These are phyloP conservation scores for Salvia miltiorrhiza DNA, from an alignment of 257 asterid genomes.

Conservation along the genomic window DNA sequence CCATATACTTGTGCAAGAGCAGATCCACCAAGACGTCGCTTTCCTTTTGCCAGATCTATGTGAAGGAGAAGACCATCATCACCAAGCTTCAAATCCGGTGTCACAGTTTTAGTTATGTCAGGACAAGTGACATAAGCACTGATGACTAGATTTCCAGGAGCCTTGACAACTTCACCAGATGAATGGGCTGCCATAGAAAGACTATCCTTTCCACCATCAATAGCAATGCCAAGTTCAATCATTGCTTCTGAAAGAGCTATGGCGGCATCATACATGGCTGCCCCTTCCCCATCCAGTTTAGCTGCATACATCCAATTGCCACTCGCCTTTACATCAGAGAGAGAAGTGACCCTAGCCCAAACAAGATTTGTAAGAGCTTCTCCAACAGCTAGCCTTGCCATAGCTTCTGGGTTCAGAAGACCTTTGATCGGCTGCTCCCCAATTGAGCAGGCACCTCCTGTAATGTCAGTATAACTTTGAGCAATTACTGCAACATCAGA, in stretches of 20 bases:
- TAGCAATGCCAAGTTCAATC: constrained; percentile 92
- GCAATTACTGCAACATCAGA: constrained; percentile 90
- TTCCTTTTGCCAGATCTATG: constrained; percentile 85
- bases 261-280: constrained; percentile 94
- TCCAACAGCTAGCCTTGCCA: constrained; percentile 91
- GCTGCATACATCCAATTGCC: constrained; percentile 99
- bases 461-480: constrained; percentile 66
- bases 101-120: constrained; percentile 86
- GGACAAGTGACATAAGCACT: constrained; percentile 93
- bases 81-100: constrained; percentile 83
- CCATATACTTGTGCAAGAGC: constrained; percentile 90
- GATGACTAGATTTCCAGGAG: constrained; percentile 92
- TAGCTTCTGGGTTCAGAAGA: constrained; percentile 81
- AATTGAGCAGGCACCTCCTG: constrained; percentile 92
- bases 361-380: constrained; percentile 92
- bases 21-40: constrained; percentile 83
- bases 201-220: constrained; percentile 96
- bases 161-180: constrained; percentile 85
- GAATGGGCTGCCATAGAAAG: constrained; percentile 95
- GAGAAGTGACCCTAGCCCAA: constrained; percentile 87
- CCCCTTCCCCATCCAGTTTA: constrained; percentile 95
- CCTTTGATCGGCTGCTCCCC: constrained; percentile 94
- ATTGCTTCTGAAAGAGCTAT: constrained; percentile 87
- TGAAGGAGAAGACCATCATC: constrained; percentile 80
- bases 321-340: constrained; percentile 85